Base-by-base conservation (phyloP, 177 flowering plant species). In the Vitis hybrid region DNA sequence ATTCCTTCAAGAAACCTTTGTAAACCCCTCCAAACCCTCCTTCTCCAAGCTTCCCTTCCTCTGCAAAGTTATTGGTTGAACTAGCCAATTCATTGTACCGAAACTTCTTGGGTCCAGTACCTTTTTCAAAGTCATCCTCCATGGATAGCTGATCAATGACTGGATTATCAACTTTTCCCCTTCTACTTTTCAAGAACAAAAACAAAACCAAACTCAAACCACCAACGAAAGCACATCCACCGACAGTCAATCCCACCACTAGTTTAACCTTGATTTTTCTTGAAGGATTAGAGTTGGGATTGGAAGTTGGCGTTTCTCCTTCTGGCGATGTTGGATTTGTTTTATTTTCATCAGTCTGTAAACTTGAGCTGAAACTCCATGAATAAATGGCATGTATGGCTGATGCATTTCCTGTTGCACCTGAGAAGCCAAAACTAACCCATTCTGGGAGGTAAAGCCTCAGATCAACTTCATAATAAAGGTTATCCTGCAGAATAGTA, bases 331-430 rank as follows among this genome's bases (percentile, higher is more conserved):
- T 23, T 23, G 26, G 3, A 23, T 23, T 23, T 23, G 26, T 23
- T 23, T 32, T 48, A 1, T 39, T 23, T 14, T 51, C 48, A 21
- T 5, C 66, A 56, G 60, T 48, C 14, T 65, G 56, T 18, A 81
- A 66, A 59, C 62, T 79, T 13, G 88, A 88, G 54, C 59, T 73
- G 59, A 86, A 85, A 15, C 67, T 68, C 91, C 88, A 85, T 0
- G 88, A 79, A 11, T 51, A 7, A 6, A 84, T 72, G 0, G 2
- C 72, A 34, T 81, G 76, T 1, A 45, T 39, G 39, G 60, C 75
- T 1, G 23, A n/a, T 0, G 0, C 8, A 2, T 1, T 1, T 6
- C 86, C 80, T 0, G 86, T 83, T 0, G 86, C 68, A 1, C 80
- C 85, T 3, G 91, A 77, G 54, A 86, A 80, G 1, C 91, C 89